Base-by-base conservation (phyloP, 176 grass and related monocot genomes). In the Juncus inflexus region DNA sequence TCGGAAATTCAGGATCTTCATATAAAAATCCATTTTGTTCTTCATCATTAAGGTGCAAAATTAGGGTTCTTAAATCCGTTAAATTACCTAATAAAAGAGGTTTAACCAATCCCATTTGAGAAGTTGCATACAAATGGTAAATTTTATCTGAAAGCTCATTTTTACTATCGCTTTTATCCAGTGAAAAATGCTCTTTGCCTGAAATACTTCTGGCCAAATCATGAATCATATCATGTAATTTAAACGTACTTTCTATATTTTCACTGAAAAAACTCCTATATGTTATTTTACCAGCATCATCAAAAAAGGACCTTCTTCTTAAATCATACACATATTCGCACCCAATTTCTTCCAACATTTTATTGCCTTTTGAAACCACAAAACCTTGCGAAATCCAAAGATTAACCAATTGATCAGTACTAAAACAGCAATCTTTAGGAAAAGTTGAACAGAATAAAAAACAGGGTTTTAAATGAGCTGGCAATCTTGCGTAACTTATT, bases 401-500 rank as follows among this genome's bases (percentile, higher is more conserved):
- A 39, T 55, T 40, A n/a, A 73, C 37, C 35, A 79, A 56, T 2
- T 56, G 8, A 2, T 64, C 50, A 4, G 52, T 51, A 35, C 13
- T 36, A 58, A 82, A 72, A 28, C 7, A 35, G 58, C 9, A 50
- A 36, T 65, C 72, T 72, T 66, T 77, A 0, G 73, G 73, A 60
- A 76, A 82, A 36, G 69, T 72, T 0, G 73, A 82, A 35, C 73
- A 77, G 28, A 82, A 65, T 58, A 74, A 72, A 52, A 77, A 82
- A 56, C 74, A 72, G 6, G 40, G 80, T 13, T 77, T 82, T 37
- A 82, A 35, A 35, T 71, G 66, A 7, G 40, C 2, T 4, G 80
- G 80, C 51, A 82, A 37, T 40, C 62, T 49, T 10, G 37, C 14
- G 38, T 82, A 82, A 66, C 80, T 82, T 35, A 82, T 51, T 10